These are phyloP conservation scores for Penicillium sp. DNA, from an alignment of 2,329 filamentous ascomycete genomes.

Conservation along the genomic window DNA sequence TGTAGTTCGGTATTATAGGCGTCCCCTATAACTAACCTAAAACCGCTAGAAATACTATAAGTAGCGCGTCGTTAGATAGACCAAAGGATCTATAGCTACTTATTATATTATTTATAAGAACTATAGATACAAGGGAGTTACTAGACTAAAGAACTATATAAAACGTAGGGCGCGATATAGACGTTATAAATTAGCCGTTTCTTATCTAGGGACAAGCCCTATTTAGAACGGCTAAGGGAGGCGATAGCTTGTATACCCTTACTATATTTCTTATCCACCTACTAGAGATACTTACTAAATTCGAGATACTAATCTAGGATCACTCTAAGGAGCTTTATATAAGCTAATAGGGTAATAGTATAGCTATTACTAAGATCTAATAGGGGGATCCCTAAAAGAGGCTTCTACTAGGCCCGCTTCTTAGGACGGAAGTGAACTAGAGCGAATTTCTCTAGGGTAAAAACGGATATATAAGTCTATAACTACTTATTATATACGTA, in stretches of 20 bases:
- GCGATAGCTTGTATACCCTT: too few species aligned
- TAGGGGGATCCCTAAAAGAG: too few species aligned
- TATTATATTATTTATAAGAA: background rate
- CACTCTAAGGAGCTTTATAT: too few species aligned
- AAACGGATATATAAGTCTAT: background rate
- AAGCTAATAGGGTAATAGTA: background rate
- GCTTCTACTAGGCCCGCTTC: constrained; percentile 1
- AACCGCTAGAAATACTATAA: background rate
- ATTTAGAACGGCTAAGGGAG: too few species aligned
- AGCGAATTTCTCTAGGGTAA: background rate
- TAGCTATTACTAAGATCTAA: too few species aligned
- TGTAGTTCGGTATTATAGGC: constrained; percentile 4
- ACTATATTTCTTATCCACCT: too few species aligned
- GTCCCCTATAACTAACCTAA: constrained; percentile 5
- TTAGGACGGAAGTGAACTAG: background rate
- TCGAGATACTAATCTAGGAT: too few species aligned
- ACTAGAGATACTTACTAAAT: too few species aligned
- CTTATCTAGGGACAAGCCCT: too few species aligned
- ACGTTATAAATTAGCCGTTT: too few species aligned
- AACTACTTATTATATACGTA: background rate
- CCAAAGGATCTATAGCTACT: background rate
- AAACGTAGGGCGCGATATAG: background rate
- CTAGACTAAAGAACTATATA: background rate
- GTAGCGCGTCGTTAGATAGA: background rate
- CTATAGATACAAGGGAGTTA: background rate